These are phyloP conservation scores for Saccharomycopsis guyanensis DNA, from an alignment of 805 yeast genomes.

Conservation along the genomic window DNA sequence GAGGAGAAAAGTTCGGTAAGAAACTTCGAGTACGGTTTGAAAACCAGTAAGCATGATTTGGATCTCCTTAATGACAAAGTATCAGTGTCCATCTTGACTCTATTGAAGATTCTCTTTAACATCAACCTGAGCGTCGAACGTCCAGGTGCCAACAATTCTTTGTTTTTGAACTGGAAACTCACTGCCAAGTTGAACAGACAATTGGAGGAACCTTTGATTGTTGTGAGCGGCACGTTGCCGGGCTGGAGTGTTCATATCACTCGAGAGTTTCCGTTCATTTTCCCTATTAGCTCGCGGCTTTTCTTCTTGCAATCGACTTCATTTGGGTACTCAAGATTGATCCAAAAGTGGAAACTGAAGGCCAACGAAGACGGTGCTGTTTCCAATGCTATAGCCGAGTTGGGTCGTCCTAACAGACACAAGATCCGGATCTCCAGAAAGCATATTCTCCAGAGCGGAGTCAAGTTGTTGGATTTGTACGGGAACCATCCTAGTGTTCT, in stretches of 20 bases:
- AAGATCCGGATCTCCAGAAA: slow-evolving; percentile 72
- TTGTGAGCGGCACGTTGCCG: slow-evolving; percentile 81
- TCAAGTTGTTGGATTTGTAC: slow-evolving; percentile 67
- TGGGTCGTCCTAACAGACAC: slow-evolving; percentile 73
- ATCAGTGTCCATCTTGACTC: slow-evolving; percentile 33
- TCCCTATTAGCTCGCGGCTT: slow-evolving; percentile 75
- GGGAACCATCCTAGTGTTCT: slow-evolving; percentile 74
- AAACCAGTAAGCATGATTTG: slow-evolving; percentile 25
- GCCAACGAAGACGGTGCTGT: slow-evolving; percentile 29
- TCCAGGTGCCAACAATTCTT: slow-evolving; percentile 17
- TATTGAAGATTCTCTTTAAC: slow-evolving; percentile 41
- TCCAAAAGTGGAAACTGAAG: slow-evolving; percentile 65
- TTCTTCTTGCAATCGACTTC: slow-evolving; percentile 80
- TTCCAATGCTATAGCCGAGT: slow-evolving; percentile 31
- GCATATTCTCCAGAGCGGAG: slow-evolving; percentile 64
- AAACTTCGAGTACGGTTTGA: slow-evolving; percentile 26
- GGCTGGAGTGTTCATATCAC: slow-evolving; percentile 77
- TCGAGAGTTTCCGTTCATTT: slow-evolving; percentile 67
- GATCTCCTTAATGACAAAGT: slow-evolving; percentile 28
- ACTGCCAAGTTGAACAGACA: slow-evolving; percentile 84
- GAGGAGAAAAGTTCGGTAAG: slow-evolving; percentile 13
- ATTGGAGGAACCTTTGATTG: slow-evolving; percentile 80
- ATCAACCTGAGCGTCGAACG: slow-evolving; percentile 29
- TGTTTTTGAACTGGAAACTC: slow-evolving; percentile 68
- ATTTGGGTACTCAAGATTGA: slow-evolving; percentile 79